Conservation (phyloP, 2,329 filamentous ascomycete species). For the Neopestalotiopsis sp. region DNA sequence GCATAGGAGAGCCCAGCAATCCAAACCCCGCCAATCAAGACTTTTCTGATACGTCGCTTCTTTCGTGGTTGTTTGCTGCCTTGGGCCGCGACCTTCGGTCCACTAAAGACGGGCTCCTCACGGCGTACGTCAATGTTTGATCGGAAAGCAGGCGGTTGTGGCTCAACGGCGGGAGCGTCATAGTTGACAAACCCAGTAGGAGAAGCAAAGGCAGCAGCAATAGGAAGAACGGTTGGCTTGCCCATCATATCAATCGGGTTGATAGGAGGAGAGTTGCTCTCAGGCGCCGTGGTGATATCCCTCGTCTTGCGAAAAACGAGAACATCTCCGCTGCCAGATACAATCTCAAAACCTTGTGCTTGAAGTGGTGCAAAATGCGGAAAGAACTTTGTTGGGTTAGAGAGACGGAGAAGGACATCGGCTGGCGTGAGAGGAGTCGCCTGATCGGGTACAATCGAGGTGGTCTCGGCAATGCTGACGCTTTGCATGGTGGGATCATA, state of each 20-base stretch:
- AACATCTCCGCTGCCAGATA: constrained; percentile 66
- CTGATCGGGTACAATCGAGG: constrained; percentile 55
- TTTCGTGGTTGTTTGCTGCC: constrained; percentile 34
- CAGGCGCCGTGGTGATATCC: constrained; percentile 30
- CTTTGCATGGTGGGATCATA: constrained; percentile 65
- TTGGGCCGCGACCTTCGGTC: constrained; percentile 38
- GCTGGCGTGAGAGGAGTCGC: constrained; percentile 61
- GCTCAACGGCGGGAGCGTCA: constrained; percentile 46
- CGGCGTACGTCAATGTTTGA: constrained; percentile 50
- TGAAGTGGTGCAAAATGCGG: constrained; percentile 65
- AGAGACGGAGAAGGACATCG: constrained; percentile 64
- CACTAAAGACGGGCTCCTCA: constrained; percentile 55
- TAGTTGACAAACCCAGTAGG: constrained; percentile 72
- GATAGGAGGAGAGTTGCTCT: constrained; percentile 35
- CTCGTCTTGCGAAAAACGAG: constrained; percentile 70
- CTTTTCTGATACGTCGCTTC: constrained; percentile 51
- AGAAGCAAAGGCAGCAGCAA: constrained; percentile 65
- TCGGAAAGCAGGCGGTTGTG: constrained; percentile 44
- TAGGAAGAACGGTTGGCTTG: constrained; percentile 42
- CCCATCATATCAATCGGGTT: constrained; percentile 68
- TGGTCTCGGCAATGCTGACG: constrained; percentile 65
- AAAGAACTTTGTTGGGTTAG: constrained; percentile 69
- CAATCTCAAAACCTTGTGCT: constrained; percentile 69
- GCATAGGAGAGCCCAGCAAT: constrained; percentile 63
- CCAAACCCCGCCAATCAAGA: constrained; percentile 59